Base-by-base conservation (phyloP, 1,284 basidiomycete genomes). In the Cutaneotrichosporon sp. region DNA sequence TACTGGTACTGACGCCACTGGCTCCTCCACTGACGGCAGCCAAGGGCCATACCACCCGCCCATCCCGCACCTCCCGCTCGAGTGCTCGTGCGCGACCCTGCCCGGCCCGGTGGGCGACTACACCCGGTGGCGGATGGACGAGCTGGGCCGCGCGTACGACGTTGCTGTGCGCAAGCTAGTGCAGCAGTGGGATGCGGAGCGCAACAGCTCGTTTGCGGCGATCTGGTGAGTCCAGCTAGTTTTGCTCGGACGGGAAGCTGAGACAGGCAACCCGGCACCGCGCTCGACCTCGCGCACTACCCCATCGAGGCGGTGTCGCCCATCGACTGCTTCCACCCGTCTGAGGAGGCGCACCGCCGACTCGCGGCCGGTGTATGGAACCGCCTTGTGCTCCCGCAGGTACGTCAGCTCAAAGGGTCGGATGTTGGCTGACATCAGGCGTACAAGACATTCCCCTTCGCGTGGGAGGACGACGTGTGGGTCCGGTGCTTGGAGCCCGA, bases 291-390 rank as follows among this genome's bases (percentile, higher is more conserved):
- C 5, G 69, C 64, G 5, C 62, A 71, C 38, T 80, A 74, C 54
- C 80, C 80, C 4, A 72, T 79, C 20, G 68, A 74, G 45, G 76
- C 78, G 2, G 63, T 81, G 6, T 76, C 73, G 9, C 69, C 70
- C n/a, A 66, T 76, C 7, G 80, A 81, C 62, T 81, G 79, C 64
- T 81, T 80, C 66, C 80, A 80, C 54, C 80, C 80, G 4, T 76
- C 74, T 14, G 72, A 70, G 22, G 68, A 67, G 25, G 75, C 74
- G 0, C 80, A 81, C 60, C 67, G 72, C 53, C 63, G 79, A 1
- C 71, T 81, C 16, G 79, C 77, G 6, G 74, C 76, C 1, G 79
- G 77, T 0, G 56, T 80, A 34, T 81, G 80, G 80, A 80, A 80
- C 63, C 60, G 79, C 31, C 61, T 80, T 33, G 71, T 34, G 1